Conservation (phyloP, 192 early-diverging fungal genomes). For the Dispira simplex region DNA sequence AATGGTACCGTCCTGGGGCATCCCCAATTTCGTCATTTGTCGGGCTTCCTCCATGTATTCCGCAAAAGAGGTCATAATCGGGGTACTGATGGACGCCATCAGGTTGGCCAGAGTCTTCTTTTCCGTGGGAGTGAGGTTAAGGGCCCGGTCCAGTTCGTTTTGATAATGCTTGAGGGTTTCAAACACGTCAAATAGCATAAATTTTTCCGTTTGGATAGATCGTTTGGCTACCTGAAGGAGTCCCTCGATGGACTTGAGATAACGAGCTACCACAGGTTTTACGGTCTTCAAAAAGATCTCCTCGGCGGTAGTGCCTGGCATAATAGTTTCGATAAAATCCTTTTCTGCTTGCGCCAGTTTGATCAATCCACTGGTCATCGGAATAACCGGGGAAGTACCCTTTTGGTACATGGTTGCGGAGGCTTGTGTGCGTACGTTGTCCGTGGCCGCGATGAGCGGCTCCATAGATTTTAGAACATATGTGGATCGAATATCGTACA, state of each 20-base stretch:
- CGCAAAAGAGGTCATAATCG: constrained; percentile 34
- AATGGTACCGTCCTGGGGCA: constrained; percentile 69
- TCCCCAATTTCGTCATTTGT: constrained; percentile 13
- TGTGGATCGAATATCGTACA: constrained; percentile 22
- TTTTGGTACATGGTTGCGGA: constrained; percentile 30
- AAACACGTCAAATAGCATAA: constrained; percentile 51
- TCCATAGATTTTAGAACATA: constrained; percentile 30
- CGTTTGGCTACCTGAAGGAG: constrained; percentile 21
- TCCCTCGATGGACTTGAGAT: constrained; percentile 19
- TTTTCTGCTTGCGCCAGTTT: constrained; percentile 28
- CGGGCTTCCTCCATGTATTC: constrained; percentile 58
- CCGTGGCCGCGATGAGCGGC: constrained; percentile 21
- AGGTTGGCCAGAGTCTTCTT: constrained; percentile 16
- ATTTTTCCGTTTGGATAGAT: constrained; percentile 35
- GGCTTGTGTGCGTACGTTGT: constrained; percentile 24
- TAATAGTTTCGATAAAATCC: constrained; percentile 26
- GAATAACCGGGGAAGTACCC: constrained; percentile 26
- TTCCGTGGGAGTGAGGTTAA: neutral
- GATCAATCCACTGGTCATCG: constrained; percentile 25
- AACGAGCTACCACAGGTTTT: constrained; percentile 22
- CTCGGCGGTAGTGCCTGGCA: constrained; percentile 26
- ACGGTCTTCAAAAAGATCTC: constrained; percentile 20
- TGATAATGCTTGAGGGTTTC: constrained; percentile 25
- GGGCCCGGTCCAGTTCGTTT: constrained; percentile 21
- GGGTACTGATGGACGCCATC: constrained; percentile 27